Evolutionary conservation across 768 basidiomycete species (phyloP), one percentile per base, ranked within the genome.

Genomic region (Leccinellum albellum): DNA sequence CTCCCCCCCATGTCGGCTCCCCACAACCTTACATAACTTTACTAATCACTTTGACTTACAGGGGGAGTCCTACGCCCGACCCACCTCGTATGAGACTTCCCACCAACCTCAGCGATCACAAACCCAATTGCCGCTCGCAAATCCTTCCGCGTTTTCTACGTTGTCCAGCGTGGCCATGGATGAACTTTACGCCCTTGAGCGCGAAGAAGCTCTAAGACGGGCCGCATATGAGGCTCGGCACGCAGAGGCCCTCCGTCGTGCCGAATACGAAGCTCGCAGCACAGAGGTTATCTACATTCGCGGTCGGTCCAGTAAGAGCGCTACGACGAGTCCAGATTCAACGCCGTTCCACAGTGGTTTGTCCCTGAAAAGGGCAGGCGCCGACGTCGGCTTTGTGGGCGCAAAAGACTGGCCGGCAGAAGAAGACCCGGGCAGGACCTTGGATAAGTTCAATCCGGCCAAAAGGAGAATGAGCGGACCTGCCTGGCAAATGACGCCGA

Each of bases 151-250:
- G 3, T 84, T 90, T 64, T 82, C 82, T n/a, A 79, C 87, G 1
- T 72, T 91, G 20, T 87, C 88, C 46, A 87, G 76, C 29, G 76
- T 89, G 20, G 94, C 94, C 3, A 88, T 95, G 74, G 92, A 92
- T 56, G 92, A 97, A 68, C 81, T 98, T 8, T 88, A 90, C 65
- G 86, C 87, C 63, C 85, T 98, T 29, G 95, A 98, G 69, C 86
- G 86, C 37, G 82, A 87, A 58, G 95, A 97, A 70, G 88, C 91
- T 3, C 71, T 86, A 31, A 80, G 93, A 20, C 79, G 93, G 33
- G 92, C 91, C n/a, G 89, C 93, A 68, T 96, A 87, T 73, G 91
- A 94, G 69, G 81, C 86, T 10, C 78, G 83, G 10, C 88, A 86
- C 66, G 86, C 88, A 17, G 88, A 88, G 54, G 82, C 81, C 13